Base-by-base conservation (phyloP, 2,329 filamentous ascomycete species). In the Dactylellina sp. region DNA sequence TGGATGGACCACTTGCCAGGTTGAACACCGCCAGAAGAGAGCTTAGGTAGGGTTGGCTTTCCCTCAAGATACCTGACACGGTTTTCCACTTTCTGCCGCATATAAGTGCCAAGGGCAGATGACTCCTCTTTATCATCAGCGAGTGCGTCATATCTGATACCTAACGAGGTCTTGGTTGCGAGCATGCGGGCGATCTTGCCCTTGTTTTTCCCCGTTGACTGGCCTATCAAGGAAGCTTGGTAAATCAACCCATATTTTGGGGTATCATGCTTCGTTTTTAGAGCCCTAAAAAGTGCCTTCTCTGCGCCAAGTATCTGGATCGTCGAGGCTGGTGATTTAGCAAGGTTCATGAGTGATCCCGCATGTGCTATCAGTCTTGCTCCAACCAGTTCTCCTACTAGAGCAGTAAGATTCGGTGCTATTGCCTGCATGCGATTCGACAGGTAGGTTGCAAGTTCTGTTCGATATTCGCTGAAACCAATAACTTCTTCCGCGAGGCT, bases 221-320 rank as follows among this genome's bases (percentile, higher is more conserved):
- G 95, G 47, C 95, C 96, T 77, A 99, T 96, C 49, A 99, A 87
- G 25, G 92, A 95, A 53, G 91, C 91, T 83, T 96, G 91, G 84
- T 95, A 96, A 81, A 96, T 92, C 77, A 96, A 86, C 86, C 95
- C 95, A 80, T 98, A 99, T 84, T 98, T 99, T 80, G 95, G 95
- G 40, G 95, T 99, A 80, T 97, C 93, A 83, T 98, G 94, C 87
- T 99, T 98, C 55, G 95, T 99, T 88, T 99, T 99, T 76, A 99
- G 86, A 18, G 95, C 95, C 80, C 95, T 89, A 89, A 99, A 99
- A 47, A 99, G 88, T 6, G 95, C 95, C 87, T 99, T 99, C 85
- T 99, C 95, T 74, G 95, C 95, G 85, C 95, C 95, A 65, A 98
- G 89, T 80, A 99, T 97, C 86, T 99, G 95, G 77, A 99, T 92